Evolutionary conservation across 2,329 filamentous ascomycete species (phyloP), one percentile per base, ranked within the genome.

Genomic region (Pseudodiploospora longispora): DNA sequence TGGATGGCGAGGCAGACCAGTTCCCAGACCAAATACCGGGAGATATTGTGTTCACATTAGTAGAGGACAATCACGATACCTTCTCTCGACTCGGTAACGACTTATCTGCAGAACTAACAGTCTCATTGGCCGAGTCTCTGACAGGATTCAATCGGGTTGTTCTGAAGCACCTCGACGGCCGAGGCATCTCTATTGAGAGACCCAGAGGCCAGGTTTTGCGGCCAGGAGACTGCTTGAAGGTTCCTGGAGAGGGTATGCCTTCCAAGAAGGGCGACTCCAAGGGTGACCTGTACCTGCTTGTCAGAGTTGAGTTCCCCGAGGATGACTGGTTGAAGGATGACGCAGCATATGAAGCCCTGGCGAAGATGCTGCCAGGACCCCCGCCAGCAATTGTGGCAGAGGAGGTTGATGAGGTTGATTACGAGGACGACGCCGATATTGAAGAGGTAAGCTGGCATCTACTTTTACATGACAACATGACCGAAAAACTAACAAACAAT

Each of bases 1-100:
- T 98, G 4, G 84, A 94, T 60, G 91, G 91, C 48, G 93, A 98
- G 66, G 93, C 91, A 30, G 93, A 98, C 59, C 91, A 98, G 66
- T 72, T 83, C 36, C 91, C 91, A 0, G 87, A 90, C 57, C 85
- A 91, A 62, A 85, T 83, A 43, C 90, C 91, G 0, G 93, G 93
- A 45, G 89, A 97, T 59, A 91, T 98, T 55, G 77, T 97, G 54
- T 97, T 98, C 69, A 82, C 85, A 27, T 69, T 98, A 2, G 76
- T 83, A 1, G 89, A 98, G 66, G 80, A 85, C 53, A 76, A 82
- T 2, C 91, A 98, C 63, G 81, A 87, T 1, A 66, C 77, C 5
- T 98, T 97, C 65, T 80, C 83, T 49, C 83, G 93, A 36, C 82
- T 87, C 35, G 91, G 90, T 4, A 74, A 86, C 41, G 91, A 98